Conservation (phyloP, 441 rosid genomes). For the Syzygium malaccense region DNA sequence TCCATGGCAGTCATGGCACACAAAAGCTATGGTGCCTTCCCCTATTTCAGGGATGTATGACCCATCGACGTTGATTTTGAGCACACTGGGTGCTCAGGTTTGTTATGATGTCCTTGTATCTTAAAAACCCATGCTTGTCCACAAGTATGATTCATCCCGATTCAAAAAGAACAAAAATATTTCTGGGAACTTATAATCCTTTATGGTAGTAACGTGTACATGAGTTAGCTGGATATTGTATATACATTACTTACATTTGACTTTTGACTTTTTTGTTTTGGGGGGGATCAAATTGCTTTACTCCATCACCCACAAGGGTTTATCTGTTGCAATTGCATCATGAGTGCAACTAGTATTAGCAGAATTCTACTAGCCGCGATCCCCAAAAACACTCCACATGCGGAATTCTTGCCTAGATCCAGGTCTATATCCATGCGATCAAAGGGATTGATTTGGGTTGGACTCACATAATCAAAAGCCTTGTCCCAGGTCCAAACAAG, state of each 20-base stretch:
- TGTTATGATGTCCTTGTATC: neutral
- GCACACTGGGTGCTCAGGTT: constrained; percentile 11
- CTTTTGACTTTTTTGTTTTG: neutral
- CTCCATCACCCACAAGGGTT: neutral
- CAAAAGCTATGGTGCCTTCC: too few relatives aligned
- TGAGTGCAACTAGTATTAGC: neutral
- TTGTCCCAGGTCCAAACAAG: neutral
- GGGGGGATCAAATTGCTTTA: neutral
- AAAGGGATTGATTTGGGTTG: neutral
- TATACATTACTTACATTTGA: neutral
- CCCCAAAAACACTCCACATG: neutral
- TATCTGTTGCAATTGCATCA: neutral
- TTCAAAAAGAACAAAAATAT: neutral
- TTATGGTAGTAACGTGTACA: neutral
- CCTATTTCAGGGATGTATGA: too few relatives aligned
- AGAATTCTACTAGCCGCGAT: neutral
- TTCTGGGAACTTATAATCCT: neutral
- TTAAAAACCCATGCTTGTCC: neutral
- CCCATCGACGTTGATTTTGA: too few relatives aligned
- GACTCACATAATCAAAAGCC: neutral
- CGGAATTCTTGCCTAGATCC: neutral
- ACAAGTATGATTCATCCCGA: neutral
- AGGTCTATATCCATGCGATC: neutral
- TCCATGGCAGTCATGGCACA: too few relatives aligned
- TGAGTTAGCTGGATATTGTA: neutral